Evolutionary conservation across 2,329 filamentous ascomycete genomes (phyloP), one percentile per base, ranked within the genome.

Genomic region (Trichoderma endophyticum): DNA sequence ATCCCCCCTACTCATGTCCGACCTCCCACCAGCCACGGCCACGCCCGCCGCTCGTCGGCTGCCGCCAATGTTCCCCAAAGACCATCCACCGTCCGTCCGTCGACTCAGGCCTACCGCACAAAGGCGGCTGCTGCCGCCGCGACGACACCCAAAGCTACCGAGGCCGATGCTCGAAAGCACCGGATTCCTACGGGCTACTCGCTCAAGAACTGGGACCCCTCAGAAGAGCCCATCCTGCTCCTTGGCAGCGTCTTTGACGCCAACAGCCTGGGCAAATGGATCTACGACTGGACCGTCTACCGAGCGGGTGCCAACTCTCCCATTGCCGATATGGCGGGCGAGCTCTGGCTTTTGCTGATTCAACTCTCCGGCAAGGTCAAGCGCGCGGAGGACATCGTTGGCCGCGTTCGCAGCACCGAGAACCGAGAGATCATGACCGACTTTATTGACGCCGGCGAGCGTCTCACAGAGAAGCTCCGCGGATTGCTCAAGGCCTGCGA

Each of bases 231-330:
- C 66, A 98, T 99, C 80, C 91, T 98, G 80, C 89, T 99, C 30
- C 88, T 98, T 26, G 96, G 96, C 65, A 97, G 93, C 79, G 96
- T 98, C 71, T 98, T 98, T 79, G 96, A 98, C 80, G 93, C 95
- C 79, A 98, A 98, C 87, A 97, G 94, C 30, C 88, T 99, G 34
- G 96, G 96, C 79, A 98, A 98, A 84, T 99, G 96, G 96, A 97
- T 99, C 79, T 99, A 97, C 83, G 96, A 98, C 86, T 99, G 96
- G 96, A 98, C 96, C 21, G 93, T 98, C 75, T 97, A 93, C 84
- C 91, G 92, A 80, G 91, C 97, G 76, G 93, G 93, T 48, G 89
- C 94, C 15, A 89, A 89, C 54, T 94, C 92, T 12, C 93, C 94
- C 65, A 93, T 98, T 79, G 90, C 94, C 68, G 94, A 98, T 75